These are phyloP conservation scores for Colletotrichum orchidophilum DNA, from an alignment of 2,329 filamentous ascomycete genomes.

Conservation along the genomic window DNA sequence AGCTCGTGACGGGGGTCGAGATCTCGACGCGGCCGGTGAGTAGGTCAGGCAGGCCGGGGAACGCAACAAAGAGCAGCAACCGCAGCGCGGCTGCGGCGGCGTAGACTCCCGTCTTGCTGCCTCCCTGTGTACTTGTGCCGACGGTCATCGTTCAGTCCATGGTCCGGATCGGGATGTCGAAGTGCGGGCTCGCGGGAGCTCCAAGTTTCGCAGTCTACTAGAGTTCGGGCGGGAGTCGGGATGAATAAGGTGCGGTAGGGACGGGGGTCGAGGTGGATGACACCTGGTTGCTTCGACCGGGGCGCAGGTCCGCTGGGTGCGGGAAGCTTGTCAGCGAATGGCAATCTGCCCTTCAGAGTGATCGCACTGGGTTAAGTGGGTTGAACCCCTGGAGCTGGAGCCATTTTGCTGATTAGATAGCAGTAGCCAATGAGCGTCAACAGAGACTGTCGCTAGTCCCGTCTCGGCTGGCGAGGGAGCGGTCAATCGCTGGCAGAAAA, in stretches of 20 bases:
- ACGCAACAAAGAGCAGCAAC: conserved; percentile 80
- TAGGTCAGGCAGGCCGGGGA: conserved; percentile 84
- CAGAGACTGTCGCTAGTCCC: not conserved
- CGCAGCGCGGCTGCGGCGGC: conserved; percentile 80
- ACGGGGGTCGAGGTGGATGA: conserved; percentile 36
- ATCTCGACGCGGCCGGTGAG: conserved; percentile 94
- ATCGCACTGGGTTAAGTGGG: conserved; percentile 24
- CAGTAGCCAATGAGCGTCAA: not conserved
- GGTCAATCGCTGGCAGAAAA: conserved; percentile 36
- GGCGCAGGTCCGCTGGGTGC: conserved; percentile 1
- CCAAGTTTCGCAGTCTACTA: not conserved
- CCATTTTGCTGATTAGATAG: conserved; percentile 26
- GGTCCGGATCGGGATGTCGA: conserved; percentile 19
- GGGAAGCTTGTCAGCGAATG: conserved; percentile 21
- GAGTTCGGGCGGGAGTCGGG: conserved; percentile 23
- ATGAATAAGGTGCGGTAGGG: conserved; percentile 18
- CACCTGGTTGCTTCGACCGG: conserved; percentile 36
- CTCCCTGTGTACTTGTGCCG: conserved; percentile 50
- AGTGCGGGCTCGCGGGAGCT: conserved; percentile 13
- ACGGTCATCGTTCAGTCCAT: conserved; percentile 33
- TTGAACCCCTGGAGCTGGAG: conserved; percentile 28
- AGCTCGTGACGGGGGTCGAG: conserved; percentile 96
- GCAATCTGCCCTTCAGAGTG: conserved; percentile 6
- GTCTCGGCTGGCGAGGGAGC: conserved; percentile 26
- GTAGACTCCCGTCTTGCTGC: conserved; percentile 67